A percentile compares a stretch with the other conserved stretches of the same genome.
Evolutionary conservation across 345 rosid genomes (phyloP).

Genomic region (Limnanthes douglasii): DNA sequence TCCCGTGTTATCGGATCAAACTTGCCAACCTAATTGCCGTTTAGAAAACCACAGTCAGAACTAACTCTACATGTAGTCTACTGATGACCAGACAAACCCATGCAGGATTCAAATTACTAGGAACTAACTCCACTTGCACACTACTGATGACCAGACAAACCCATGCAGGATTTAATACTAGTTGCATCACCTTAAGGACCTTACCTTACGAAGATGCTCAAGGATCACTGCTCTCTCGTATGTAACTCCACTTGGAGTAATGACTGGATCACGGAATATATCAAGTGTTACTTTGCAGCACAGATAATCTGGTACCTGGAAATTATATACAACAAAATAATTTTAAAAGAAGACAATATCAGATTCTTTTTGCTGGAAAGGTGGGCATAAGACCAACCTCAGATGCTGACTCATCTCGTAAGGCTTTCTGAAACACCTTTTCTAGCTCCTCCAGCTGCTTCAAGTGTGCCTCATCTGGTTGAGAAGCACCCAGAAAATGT

Average conservation of each 20-base stretch:
- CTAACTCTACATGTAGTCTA: not conserved
- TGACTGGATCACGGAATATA: slow-evolving; percentile 79
- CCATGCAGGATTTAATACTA: not conserved
- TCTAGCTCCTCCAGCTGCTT: slow-evolving; percentile 36
- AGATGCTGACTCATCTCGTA: slow-evolving; percentile 43
- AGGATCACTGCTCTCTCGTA: slow-evolving; percentile 85
- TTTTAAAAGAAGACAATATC: too few species aligned
- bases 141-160: too few species aligned
- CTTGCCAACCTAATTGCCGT: slow-evolving; percentile 43
- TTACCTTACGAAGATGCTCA: slow-evolving; percentile 74
- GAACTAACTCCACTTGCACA: not conserved
- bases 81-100: too few species aligned
- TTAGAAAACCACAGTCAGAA: not conserved
- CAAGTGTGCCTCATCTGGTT: slow-evolving; percentile 33
- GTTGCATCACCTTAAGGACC: too few species aligned
- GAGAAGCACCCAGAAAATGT: slow-evolving; percentile 27
- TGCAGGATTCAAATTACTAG: not conserved
- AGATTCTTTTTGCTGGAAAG: too few species aligned
- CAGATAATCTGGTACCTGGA: slow-evolving; percentile 81
- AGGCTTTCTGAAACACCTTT: slow-evolving; percentile 50
- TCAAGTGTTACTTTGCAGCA: slow-evolving; percentile 89
- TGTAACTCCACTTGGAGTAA: slow-evolving; percentile 75
- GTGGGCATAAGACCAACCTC: slow-evolving; percentile 38
- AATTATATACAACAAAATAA: not conserved
- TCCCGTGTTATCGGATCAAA: slow-evolving; percentile 88